phyloP scores from a whole-genome alignment of 306 rosid species.

The Cucurbita moschata region DNA sequence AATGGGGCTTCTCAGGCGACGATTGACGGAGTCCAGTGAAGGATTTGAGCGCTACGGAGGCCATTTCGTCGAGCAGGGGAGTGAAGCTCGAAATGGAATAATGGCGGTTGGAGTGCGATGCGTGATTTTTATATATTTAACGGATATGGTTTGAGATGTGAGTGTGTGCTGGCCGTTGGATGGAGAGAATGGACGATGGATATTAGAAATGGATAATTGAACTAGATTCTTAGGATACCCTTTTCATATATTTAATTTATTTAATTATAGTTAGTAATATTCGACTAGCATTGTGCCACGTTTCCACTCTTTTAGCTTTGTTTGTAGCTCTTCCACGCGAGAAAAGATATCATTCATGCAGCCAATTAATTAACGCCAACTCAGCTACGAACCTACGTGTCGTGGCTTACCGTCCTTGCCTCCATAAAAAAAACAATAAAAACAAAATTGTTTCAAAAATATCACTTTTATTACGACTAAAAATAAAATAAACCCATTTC shows the following conservation, averaged over 20 bases:
- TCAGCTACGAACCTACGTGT: neutral
- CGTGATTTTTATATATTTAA: slow-evolving; percentile 4
- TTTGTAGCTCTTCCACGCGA: neutral
- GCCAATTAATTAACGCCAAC: neutral
- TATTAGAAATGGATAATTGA: slow-evolving; percentile 38
- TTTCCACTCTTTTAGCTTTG: neutral
- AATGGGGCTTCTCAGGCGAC: slow-evolving; percentile 37
- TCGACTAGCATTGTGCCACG: slow-evolving; percentile 38
- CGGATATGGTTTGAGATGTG: slow-evolving; percentile 58
- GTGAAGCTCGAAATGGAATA: neutral
- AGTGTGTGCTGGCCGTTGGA: slow-evolving; percentile 28
- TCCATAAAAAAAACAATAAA: neutral
- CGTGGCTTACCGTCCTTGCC: neutral
- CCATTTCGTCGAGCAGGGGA: slow-evolving; percentile 22
- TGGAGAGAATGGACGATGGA: slow-evolving; percentile 10
- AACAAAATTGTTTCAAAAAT: neutral
- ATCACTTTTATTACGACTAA: neutral
- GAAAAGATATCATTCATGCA: slow-evolving; percentile 9
- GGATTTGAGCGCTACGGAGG: slow-evolving; percentile 66
- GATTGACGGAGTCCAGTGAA: slow-evolving; percentile 78
- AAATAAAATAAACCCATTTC: too few species aligned
- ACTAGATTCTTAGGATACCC: slow-evolving; percentile 23
- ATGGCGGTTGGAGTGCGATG: neutral
- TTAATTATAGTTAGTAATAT: neutral
- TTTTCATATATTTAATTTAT: neutral